Conservation (phyloP, 139 green algal genomes). For the Chlorella ohadii region DNA sequence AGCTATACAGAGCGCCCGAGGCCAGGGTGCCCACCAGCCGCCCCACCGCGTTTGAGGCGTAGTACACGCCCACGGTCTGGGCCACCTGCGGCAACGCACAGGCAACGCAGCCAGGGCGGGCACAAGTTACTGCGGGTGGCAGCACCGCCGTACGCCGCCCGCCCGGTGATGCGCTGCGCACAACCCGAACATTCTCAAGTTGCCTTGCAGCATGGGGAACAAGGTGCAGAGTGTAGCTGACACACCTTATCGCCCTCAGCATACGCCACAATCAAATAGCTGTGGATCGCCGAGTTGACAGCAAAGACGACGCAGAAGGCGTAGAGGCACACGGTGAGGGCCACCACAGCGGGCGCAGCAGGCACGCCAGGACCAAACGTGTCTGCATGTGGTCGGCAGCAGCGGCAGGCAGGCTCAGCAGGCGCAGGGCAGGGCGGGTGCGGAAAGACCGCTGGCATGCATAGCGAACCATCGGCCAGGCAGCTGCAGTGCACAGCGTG, state of each 20-base stretch:
- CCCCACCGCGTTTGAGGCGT: conserved; percentile 84
- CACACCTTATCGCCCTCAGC: conserved; percentile 72
- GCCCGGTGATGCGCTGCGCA: too few relatives aligned
- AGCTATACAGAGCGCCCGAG: conserved; percentile 78
- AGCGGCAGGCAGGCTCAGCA: neutral
- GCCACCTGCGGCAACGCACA: conserved; percentile 50
- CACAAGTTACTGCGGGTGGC: too few relatives aligned
- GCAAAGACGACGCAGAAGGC: conserved; percentile 88
- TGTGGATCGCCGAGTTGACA: conserved; percentile 86
- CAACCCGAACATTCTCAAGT: too few relatives aligned
- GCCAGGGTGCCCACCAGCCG: conserved; percentile 81
- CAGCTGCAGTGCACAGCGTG: neutral
- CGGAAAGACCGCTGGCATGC: neutral
- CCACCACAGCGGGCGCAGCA: conserved; percentile 12
- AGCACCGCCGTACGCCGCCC: too few relatives aligned
- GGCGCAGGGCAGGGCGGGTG: neutral
- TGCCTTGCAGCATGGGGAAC: too few relatives aligned
- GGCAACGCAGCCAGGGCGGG: neutral
- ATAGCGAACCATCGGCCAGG: neutral
- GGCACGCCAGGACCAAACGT: conserved; percentile 50
- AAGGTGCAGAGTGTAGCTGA: too few relatives aligned
- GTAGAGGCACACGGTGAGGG: conserved; percentile 57
- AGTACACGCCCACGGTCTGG: conserved; percentile 90
- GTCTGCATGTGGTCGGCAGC: conserved; percentile 1
- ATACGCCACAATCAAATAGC: conserved; percentile 85